These are phyloP conservation scores for Chloromonas sp. DNA, from an alignment of 163 green algal genomes.

Conservation along the genomic window DNA sequence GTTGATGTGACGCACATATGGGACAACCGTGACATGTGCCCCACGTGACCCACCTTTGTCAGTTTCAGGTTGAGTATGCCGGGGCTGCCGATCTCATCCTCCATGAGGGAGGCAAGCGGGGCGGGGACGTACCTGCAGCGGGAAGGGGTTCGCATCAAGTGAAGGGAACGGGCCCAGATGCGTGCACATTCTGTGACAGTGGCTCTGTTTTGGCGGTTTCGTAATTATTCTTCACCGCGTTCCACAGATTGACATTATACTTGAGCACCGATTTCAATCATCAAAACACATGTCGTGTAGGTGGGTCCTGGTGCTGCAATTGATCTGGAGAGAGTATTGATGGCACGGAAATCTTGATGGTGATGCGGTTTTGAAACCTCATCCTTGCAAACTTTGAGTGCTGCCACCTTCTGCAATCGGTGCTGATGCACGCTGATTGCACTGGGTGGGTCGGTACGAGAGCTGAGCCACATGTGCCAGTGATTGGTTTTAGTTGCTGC, in stretches of 20 bases:
- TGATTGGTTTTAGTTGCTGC: background rate
- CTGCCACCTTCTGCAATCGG: too few relatives aligned
- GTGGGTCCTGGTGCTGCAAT: background rate
- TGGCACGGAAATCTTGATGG: too few relatives aligned
- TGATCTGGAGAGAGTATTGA: too few relatives aligned
- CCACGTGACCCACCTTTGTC: background rate
- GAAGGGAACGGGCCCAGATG: too few relatives aligned
- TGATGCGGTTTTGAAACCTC: too few relatives aligned
- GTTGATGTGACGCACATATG: too few relatives aligned
- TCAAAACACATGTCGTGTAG: background rate
- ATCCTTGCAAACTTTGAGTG: too few relatives aligned
- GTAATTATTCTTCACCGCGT: background rate
- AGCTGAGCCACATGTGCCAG: too few relatives aligned
- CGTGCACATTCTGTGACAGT: background rate
- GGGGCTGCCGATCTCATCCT: background rate
- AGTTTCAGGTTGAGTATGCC: background rate
- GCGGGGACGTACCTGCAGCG: background rate
- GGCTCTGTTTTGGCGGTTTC: background rate
- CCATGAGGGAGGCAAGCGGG: background rate
- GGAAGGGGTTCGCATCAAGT: too few relatives aligned
- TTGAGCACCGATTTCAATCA: background rate
- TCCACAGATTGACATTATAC: background rate
- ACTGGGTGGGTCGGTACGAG: background rate
- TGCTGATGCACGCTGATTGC: background rate
- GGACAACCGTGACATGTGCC: background rate